Conservation (phyloP, 495 filamentous ascomycete genomes). For the Daldinia caldariorum region DNA sequence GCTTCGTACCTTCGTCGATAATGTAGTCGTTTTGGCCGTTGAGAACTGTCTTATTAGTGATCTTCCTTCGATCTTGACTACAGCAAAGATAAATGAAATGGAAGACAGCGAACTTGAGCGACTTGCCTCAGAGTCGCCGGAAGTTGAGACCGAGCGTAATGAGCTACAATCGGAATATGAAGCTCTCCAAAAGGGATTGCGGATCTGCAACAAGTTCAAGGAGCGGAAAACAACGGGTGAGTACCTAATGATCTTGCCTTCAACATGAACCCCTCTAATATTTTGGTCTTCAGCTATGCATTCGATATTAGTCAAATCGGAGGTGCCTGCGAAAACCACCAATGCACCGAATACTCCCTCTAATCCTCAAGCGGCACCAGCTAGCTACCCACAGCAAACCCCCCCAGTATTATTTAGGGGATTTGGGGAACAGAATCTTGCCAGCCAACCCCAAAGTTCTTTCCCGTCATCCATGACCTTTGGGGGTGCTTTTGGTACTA, state of each 20-base stretch:
- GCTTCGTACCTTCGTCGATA: slow-evolving; percentile 50
- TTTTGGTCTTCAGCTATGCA: not conserved
- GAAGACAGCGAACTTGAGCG: slow-evolving; percentile 32
- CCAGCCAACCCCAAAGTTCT: not conserved
- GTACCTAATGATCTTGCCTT: not conserved
- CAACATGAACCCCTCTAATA: not conserved
- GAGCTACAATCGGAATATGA: slow-evolving; percentile 32
- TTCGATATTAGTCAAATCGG: slow-evolving; percentile 5
- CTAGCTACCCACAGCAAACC: no score
- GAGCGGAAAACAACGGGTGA: slow-evolving; percentile 15
- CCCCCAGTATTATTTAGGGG: no score
- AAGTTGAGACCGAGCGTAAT: slow-evolving; percentile 29
- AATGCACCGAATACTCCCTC: not conserved
- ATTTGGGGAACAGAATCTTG: no score
- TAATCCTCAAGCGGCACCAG: not conserved
- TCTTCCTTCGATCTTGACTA: slow-evolving; percentile 38
- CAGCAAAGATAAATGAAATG: slow-evolving; percentile 30
- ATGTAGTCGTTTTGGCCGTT: slow-evolving; percentile 48
- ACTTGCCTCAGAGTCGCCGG: slow-evolving; percentile 38
- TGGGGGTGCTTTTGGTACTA: not conserved
- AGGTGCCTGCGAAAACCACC: not conserved
- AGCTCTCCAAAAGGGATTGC: slow-evolving; percentile 41
- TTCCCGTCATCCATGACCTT: not conserved
- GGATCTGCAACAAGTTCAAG: slow-evolving; percentile 41
- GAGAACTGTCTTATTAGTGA: slow-evolving; percentile 46